Evolutionary conservation across 2,329 filamentous ascomycete genomes (phyloP).

Genomic region (Zasmidium angulare): DNA sequence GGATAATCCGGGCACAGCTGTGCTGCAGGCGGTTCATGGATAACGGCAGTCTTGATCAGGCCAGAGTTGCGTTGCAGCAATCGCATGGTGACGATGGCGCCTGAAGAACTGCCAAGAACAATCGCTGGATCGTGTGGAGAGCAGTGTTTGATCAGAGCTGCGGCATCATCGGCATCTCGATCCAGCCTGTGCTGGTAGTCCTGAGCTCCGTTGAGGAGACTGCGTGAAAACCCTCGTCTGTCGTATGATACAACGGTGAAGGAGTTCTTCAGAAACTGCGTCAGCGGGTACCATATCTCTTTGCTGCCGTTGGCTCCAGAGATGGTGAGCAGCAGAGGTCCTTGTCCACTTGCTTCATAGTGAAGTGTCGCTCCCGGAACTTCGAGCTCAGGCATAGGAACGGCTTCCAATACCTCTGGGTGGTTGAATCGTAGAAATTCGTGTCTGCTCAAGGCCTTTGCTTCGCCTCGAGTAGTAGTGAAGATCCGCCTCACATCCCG

Average conservation of each 20-base stretch:
- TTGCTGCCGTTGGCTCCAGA: slow-evolving; percentile 32
- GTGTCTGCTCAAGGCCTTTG: too few relatives aligned
- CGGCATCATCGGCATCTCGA: slow-evolving; percentile 35
- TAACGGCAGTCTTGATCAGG: slow-evolving; percentile 8
- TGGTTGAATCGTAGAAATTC: too few relatives aligned
- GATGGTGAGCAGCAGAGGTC: slow-evolving; percentile 34
- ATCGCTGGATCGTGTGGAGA: slow-evolving; percentile 15
- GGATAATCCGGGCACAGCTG: slow-evolving; percentile 14
- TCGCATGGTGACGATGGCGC: slow-evolving; percentile 15
- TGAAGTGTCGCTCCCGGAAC: slow-evolving; percentile 31
- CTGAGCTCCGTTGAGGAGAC: slow-evolving; percentile 16
- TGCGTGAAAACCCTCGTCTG: slow-evolving; percentile 26
- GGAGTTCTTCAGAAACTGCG: slow-evolving; percentile 23
- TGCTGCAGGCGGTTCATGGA: slow-evolving; percentile 19
- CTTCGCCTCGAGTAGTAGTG: too few relatives aligned
- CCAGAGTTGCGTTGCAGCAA: slow-evolving; percentile 15
- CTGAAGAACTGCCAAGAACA: slow-evolving; percentile 19
- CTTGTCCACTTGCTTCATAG: slow-evolving; percentile 32
- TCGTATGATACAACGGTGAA: slow-evolving; percentile 35
- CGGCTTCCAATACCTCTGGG: too few relatives aligned
- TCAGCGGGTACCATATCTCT: slow-evolving; percentile 28
- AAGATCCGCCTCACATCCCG: too few relatives aligned
- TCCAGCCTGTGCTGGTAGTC: slow-evolving; percentile 32
- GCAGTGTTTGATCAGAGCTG: slow-evolving; percentile 17
- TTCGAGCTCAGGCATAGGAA: slow-evolving; percentile 23